These are phyloP conservation scores for Silene vulgaris DNA, from an alignment of 179 eudicot genomes.

Conservation along the genomic window DNA sequence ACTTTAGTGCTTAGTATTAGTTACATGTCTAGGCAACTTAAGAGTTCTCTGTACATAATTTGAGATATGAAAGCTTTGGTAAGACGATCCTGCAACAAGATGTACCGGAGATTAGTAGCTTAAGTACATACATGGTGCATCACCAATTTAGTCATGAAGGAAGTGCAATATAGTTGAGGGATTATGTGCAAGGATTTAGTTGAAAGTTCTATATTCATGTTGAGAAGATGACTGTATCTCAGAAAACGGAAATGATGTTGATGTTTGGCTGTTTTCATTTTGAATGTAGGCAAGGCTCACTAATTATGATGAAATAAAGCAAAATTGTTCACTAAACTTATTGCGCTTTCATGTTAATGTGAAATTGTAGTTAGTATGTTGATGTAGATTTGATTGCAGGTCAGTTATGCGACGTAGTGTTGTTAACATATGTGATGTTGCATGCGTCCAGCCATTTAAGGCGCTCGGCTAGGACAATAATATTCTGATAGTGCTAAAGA, in stretches of 20 bases:
- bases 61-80: neutral
- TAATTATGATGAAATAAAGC: neutral
- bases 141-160: neutral
- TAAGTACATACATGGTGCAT: neutral
- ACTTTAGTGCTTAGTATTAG: slow-evolving; percentile 7
- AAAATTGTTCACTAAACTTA: neutral
- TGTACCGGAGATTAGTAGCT: neutral
- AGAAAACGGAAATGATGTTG: neutral
- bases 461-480: neutral
- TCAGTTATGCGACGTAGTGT: neutral
- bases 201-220: neutral
- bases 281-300: neutral
- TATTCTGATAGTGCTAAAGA: too few relatives aligned
- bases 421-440: neutral
- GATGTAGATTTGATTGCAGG: neutral
- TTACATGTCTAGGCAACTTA: slow-evolving; percentile 2
- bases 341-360: neutral
- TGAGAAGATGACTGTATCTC: neutral
- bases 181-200: neutral
- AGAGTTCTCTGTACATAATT: neutral
- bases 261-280: neutral
- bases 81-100: neutral
- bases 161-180: neutral
- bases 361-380: neutral
- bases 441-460: neutral